Conservation (phyloP, 139 green algal species). For the Nannochloris sp. region DNA sequence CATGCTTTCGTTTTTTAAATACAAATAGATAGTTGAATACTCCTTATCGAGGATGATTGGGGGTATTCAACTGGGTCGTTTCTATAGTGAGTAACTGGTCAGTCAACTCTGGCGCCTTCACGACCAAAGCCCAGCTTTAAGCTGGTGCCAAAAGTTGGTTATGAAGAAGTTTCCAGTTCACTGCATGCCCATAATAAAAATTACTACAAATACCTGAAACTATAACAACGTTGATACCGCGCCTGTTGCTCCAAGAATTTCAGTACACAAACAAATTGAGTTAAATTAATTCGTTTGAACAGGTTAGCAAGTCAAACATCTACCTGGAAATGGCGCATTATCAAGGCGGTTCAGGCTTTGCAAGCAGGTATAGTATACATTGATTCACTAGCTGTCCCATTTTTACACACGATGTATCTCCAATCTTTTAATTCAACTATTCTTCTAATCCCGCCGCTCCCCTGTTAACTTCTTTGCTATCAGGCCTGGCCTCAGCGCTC, state of each 20-base stretch:
- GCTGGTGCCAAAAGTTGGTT: not conserved
- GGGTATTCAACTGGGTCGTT: not conserved
- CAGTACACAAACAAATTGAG: not conserved
- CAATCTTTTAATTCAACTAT: no score
- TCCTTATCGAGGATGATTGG: not conserved
- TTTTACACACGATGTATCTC: no score
- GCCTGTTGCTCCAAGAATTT: no score
- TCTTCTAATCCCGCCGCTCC: no score
- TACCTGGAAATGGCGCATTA: no score
- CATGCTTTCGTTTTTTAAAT: not conserved
- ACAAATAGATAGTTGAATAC: not conserved
- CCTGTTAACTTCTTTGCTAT: no score
- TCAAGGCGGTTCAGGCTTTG: not conserved
- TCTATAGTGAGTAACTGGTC: no score
- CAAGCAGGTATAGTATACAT: not conserved
- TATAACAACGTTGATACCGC: no score
- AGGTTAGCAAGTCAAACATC: not conserved
- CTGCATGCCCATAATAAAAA: not conserved
- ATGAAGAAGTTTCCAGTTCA: not conserved
- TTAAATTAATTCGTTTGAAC: not conserved
- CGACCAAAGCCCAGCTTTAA: no score
- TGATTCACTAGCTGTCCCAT: no score
- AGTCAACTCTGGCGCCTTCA: no score
- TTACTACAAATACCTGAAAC: no score
- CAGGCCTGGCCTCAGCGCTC: constrained; percentile 8